Evolutionary conservation across 768 basidiomycete species (phyloP).

Genomic region (Lentinula detonsa): DNA sequence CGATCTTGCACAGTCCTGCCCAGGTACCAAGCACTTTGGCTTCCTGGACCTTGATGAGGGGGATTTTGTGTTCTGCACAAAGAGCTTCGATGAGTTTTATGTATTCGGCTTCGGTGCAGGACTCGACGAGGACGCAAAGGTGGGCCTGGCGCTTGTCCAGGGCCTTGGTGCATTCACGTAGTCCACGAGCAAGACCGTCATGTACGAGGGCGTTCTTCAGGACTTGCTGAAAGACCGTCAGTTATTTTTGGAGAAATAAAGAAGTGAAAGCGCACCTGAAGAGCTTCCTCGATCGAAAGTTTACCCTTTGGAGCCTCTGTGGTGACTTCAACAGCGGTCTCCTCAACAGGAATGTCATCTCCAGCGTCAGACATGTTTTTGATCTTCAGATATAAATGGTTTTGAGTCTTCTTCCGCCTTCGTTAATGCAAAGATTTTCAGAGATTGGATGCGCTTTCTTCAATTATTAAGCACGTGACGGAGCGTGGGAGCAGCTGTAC

Average conservation of each 20-base stretch:
- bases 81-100: conserved; percentile 99
- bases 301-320: conserved; percentile 92
- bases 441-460: not conserved
- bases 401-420: conserved; percentile 84
- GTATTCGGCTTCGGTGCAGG: conserved; percentile 98
- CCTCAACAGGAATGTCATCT: conserved; percentile 72
- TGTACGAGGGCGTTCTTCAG: conserved; percentile 98
- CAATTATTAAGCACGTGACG: not conserved
- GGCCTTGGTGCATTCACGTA: conserved; percentile 96
- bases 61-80: conserved; percentile 99
- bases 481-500: not conserved
- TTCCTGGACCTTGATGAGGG: conserved; percentile 98
- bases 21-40: conserved; percentile 97
- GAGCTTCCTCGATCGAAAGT: conserved; percentile 92
- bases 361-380: conserved; percentile 90
- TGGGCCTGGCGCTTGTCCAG: conserved; percentile 99
- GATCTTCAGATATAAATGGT: conserved; percentile 11
- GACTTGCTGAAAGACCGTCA: conserved; percentile 64
- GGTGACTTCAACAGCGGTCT: conserved; percentile 75
- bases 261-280: conserved; percentile 49
- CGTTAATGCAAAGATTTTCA: conserved; percentile 77
- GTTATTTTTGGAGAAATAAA: not conserved
- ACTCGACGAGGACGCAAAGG: conserved; percentile 98
- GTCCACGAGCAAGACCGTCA: conserved; percentile 96
- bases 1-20: conserved; percentile 99